Conservation (phyloP, 2,329 filamentous ascomycete genomes). For the Verticillium tricorpus region DNA sequence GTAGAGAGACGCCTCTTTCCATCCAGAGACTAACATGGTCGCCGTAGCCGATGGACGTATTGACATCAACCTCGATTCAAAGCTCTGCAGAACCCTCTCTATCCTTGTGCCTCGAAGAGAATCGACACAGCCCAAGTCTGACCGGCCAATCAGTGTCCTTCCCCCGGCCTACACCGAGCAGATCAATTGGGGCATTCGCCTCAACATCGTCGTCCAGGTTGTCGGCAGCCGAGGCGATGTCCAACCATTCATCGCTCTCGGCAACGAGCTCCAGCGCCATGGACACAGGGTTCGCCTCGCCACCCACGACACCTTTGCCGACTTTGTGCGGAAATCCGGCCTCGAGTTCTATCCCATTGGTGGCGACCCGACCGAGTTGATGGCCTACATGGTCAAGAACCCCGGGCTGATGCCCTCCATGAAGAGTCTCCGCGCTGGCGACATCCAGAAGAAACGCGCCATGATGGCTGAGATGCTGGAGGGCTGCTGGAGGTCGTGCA, state of each 20-base stretch:
- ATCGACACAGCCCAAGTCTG: not conserved
- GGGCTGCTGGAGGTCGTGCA: conserved; percentile 20
- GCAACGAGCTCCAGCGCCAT: conserved; percentile 39
- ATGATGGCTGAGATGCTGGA: conserved; percentile 19
- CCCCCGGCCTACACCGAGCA: conserved; percentile 2
- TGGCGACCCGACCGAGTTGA: conserved; percentile 42
- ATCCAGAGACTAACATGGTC: not conserved
- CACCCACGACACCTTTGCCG: conserved; percentile 44
- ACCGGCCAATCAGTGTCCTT: conserved; percentile 3
- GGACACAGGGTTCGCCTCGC: conserved; percentile 48
- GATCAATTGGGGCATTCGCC: conserved; percentile 5
- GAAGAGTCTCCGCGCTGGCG: conserved; percentile 18
- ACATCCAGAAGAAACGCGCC: conserved; percentile 19
- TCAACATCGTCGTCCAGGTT: conserved; percentile 53
- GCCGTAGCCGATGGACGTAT: conserved; percentile 8
- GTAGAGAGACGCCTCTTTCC: not conserved
- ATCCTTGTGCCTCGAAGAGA: conserved; percentile 7
- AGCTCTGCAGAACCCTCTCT: conserved; percentile 7
- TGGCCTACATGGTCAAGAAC: conserved; percentile 24
- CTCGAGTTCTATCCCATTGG: conserved; percentile 53
- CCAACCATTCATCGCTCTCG: conserved; percentile 51
- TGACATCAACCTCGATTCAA: conserved; percentile 11
- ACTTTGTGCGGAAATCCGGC: conserved; percentile 41
- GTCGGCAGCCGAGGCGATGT: conserved; percentile 50
- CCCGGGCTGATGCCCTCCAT: conserved; percentile 22